These are phyloP conservation scores for Carex parvula DNA, from an alignment of 176 grass and related monocot genomes.

Conservation along the genomic window DNA sequence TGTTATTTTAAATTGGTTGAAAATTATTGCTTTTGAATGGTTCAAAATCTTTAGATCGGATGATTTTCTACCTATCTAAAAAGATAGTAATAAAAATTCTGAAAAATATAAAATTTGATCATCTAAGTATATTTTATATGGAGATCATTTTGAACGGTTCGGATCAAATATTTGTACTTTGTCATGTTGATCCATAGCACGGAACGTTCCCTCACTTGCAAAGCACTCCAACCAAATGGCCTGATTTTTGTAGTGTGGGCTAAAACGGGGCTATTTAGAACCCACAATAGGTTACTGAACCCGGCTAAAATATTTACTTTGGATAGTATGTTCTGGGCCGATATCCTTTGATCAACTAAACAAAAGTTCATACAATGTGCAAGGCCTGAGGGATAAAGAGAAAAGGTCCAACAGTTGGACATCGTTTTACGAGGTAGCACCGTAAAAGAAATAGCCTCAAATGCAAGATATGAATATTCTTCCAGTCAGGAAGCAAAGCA, in stretches of 20 bases:
- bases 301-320: background rate
- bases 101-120: too few species aligned
- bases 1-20: too few species aligned
- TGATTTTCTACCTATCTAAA: too few species aligned
- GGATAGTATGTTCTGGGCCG: background rate
- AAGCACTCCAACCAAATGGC: background rate
- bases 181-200: too few species aligned
- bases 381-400: background rate
- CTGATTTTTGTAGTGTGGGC: background rate
- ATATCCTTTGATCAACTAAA: background rate
- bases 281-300: background rate
- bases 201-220: too few species aligned
- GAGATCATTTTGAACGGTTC: too few species aligned
- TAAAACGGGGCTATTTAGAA: background rate
- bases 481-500: constrained; percentile 50
- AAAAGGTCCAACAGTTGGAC: background rate
- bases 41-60: too few species aligned
- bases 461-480: constrained; percentile 53
- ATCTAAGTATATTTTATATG: too few species aligned
- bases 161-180: too few species aligned
- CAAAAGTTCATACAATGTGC: background rate
- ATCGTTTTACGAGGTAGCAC: background rate
- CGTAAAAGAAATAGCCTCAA: background rate
- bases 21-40: too few species aligned
- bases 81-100: too few species aligned